These are phyloP conservation scores for Coprinellus aureogranulatus DNA, from an alignment of 768 basidiomycete species.

Conservation along the genomic window DNA sequence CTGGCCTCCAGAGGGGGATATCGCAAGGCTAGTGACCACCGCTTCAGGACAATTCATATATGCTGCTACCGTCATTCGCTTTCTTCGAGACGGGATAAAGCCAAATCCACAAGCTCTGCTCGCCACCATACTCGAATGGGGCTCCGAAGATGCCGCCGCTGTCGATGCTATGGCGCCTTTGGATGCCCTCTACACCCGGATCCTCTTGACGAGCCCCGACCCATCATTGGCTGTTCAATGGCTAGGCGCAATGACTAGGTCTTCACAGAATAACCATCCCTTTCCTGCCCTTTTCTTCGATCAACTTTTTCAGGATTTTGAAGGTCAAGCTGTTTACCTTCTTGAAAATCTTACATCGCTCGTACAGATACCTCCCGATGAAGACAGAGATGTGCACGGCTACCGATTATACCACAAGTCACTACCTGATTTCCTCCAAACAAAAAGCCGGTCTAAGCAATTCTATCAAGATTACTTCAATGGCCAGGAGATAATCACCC, in stretches of 20 bases:
- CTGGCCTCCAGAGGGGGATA: slow-evolving; percentile 1
- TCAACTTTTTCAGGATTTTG: neutral
- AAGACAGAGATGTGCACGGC: neutral
- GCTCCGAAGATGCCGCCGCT: neutral
- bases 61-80: slow-evolving; percentile 12
- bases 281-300: neutral
- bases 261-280: neutral
- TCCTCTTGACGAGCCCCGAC: neutral
- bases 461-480: too few species aligned
- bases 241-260: neutral
- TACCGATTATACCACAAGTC: neutral
- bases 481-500: too few species aligned
- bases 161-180: neutral
- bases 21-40: neutral
- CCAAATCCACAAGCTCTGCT: slow-evolving; percentile 10
- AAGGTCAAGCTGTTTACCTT: neutral
- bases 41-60: slow-evolving; percentile 16
- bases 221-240: neutral
- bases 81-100: neutral
- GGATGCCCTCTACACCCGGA: neutral
- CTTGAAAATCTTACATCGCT: neutral
- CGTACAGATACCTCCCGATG: neutral
- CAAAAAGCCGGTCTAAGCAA: too few species aligned
- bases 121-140: neutral
- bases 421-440: neutral